These are phyloP conservation scores for Pichia inconspicua DNA, from an alignment of 1,139 yeast species.

Conservation along the genomic window DNA sequence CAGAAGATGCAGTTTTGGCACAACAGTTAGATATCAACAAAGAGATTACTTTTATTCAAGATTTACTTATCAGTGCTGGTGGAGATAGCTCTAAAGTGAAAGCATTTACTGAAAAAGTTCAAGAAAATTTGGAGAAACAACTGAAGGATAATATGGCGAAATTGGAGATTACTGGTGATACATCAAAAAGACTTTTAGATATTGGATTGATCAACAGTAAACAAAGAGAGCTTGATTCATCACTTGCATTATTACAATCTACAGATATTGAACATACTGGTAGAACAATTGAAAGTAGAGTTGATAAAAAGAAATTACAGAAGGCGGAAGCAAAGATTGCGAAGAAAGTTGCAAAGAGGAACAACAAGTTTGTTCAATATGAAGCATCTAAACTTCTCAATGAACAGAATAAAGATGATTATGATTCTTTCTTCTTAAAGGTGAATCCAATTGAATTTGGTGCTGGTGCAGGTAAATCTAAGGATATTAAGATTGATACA, in stretches of 20 bases:
- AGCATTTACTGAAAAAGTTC: conserved; percentile 38
- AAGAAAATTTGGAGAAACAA: conserved; percentile 45
- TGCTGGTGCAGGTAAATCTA: conserved; percentile 85
- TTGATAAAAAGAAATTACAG: conserved; percentile 91
- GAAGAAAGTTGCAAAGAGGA: conserved; percentile 90
- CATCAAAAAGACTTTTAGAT: conserved; percentile 73
- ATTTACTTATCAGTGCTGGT: conserved; percentile 72
- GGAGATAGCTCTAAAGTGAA: conserved; percentile 51
- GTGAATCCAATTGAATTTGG: conserved; percentile 93
- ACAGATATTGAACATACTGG: conserved; percentile 88
- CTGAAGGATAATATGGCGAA: conserved; percentile 66
- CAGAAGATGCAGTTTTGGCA: conserved; percentile 75
- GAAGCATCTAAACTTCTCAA: conserved; percentile 86
- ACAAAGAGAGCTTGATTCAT: conserved; percentile 65
- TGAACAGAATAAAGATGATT: conserved; percentile 59
- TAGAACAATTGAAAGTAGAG: conserved; percentile 85
- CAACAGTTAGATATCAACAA: conserved; percentile 58
- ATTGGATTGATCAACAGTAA: conserved; percentile 57
- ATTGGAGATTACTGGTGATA: conserved; percentile 58
- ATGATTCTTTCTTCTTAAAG: conserved; percentile 89
- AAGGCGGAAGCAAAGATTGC: conserved; percentile 97
- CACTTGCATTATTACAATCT: conserved; percentile 66
- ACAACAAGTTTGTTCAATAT: conserved; percentile 77
- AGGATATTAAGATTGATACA: conserved; percentile 87
- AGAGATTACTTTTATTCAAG: conserved; percentile 60